Evolutionary conservation across 495 filamentous ascomycete genomes (phyloP).

Genomic region (Pyrenopolyporus hunteri): DNA sequence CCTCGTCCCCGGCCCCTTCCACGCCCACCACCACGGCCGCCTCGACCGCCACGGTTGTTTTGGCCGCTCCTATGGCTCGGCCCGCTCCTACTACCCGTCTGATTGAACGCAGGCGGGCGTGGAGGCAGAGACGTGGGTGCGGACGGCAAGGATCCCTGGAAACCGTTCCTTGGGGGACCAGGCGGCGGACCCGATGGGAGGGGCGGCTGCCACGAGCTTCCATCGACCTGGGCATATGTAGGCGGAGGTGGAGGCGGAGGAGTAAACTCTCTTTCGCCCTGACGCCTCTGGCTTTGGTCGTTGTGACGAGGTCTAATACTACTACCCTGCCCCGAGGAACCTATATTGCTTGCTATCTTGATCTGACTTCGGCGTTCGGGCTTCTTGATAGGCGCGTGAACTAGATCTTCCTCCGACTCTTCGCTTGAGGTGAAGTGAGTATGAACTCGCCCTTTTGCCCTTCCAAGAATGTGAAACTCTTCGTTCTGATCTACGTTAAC

Average conservation of each 20-base stretch:
- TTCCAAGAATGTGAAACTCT: constrained; percentile 45
- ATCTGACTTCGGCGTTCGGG: constrained; percentile 37
- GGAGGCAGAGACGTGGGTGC: constrained; percentile 32
- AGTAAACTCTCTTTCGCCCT: constrained; percentile 10
- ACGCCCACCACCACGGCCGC: constrained; percentile 31
- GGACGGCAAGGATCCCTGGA: constrained; percentile 19
- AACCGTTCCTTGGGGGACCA: neutral
- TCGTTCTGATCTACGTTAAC: constrained; percentile 7
- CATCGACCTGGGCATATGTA: neutral
- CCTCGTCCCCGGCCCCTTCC: constrained; percentile 38
- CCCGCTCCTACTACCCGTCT: constrained; percentile 2
- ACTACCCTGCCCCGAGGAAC: constrained; percentile 12
- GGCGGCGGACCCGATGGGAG: constrained; percentile 40
- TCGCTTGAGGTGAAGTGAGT: constrained; percentile 50
- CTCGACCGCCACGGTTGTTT: constrained; percentile 8
- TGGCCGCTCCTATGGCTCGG: constrained; percentile 17
- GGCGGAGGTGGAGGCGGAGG: constrained; percentile 7
- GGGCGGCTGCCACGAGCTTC: constrained; percentile 29
- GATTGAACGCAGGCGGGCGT: constrained; percentile 22
- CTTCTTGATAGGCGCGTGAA: constrained; percentile 45
- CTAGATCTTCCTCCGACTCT: constrained; percentile 51
- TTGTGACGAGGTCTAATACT: constrained; percentile 3
- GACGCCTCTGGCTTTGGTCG: constrained; percentile 10
- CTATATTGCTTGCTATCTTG: constrained; percentile 40
- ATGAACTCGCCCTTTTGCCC: constrained; percentile 47